Evolutionary conservation across 352 stramenopile species (phyloP).

Genomic region (Phytophthora pini): DNA sequence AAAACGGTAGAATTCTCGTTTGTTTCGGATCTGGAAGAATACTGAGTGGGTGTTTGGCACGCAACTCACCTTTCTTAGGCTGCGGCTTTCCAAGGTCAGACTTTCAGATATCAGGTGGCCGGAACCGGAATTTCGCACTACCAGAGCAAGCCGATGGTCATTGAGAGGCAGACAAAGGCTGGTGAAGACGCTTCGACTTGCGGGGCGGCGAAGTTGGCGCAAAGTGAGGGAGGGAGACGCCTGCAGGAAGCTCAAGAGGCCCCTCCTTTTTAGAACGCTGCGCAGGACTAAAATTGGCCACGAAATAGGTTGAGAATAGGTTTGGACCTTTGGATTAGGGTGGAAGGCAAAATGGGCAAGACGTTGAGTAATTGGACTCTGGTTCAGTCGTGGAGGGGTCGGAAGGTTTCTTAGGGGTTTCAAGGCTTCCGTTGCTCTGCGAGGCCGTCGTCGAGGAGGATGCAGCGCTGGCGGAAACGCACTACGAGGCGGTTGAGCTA

Average conservation of each 20-base stretch:
- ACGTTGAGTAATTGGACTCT: too few species aligned
- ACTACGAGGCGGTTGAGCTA: constrained; percentile 3
- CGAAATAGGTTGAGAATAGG: constrained; percentile 21
- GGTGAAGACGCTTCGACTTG: constrained; percentile 4
- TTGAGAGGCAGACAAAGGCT: constrained; percentile 1
- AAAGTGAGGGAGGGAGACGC: constrained; percentile 7
- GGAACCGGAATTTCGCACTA: constrained; percentile 10
- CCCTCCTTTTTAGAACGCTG: constrained; percentile 30
- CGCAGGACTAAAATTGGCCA: constrained; percentile 19
- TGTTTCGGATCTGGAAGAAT: constrained; percentile 24
- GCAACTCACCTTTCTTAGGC: constrained; percentile 24
- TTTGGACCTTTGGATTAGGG: constrained; percentile 3
- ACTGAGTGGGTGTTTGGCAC: constrained; percentile 15
- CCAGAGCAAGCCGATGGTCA: constrained; percentile 7
- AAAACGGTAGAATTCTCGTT: background rate
- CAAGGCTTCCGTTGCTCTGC: constrained; percentile 5
- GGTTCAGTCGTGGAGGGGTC: constrained; percentile 8
- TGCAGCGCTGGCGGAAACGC: constrained; percentile 20
- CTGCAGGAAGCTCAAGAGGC: constrained; percentile 19
- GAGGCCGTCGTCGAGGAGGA: constrained; percentile 17
- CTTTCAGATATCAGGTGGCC: constrained; percentile 28
- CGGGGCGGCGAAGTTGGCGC: constrained; percentile 2
- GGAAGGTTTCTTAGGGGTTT: constrained; percentile 36
- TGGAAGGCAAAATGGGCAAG: too few species aligned
- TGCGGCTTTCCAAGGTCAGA: constrained; percentile 29